phyloP scores from a whole-genome alignment of 768 basidiomycete genomes.

The Hydnomerulius pinastri region DNA sequence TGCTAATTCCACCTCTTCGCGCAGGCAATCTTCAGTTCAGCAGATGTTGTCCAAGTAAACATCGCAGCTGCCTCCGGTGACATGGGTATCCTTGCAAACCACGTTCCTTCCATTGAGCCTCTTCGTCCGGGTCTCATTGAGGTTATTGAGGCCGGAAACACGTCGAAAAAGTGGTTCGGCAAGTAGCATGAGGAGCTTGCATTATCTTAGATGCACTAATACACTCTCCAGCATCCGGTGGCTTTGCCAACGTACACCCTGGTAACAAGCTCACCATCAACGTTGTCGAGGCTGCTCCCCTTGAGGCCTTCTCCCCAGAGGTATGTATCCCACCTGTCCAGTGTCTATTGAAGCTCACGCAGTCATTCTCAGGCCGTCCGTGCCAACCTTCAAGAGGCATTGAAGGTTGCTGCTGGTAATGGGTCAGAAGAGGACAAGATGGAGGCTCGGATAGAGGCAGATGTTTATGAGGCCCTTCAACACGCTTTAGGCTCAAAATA shows the following conservation, averaged over 20 bases:
- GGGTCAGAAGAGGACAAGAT: constrained; percentile 93
- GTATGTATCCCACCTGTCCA: constrained; percentile 44
- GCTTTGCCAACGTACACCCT: constrained; percentile 97
- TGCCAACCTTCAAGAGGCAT: constrained; percentile 84
- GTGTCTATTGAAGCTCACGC: constrained; percentile 6
- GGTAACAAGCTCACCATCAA: constrained; percentile 97
- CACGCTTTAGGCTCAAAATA: constrained; percentile 67
- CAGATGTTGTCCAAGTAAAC: constrained; percentile 96
- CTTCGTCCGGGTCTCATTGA: constrained; percentile 94
- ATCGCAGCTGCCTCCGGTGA: constrained; percentile 92
- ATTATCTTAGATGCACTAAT: constrained; percentile 4
- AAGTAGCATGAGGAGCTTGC: constrained; percentile 32
- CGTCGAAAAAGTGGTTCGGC: constrained; percentile 98
- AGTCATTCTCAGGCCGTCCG: constrained; percentile 76
- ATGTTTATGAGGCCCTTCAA: constrained; percentile 95
- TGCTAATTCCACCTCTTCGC: constrained; percentile 11
- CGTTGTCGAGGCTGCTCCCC: constrained; percentile 91
- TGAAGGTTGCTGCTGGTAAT: constrained; percentile 75
- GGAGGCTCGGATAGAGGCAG: constrained; percentile 92
- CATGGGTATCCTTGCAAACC: constrained; percentile 99
- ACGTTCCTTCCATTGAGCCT: constrained; percentile 96
- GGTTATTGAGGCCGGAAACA: constrained; percentile 78
- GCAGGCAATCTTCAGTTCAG: constrained; percentile 87
- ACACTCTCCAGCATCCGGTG: constrained; percentile 76
- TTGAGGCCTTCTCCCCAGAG: constrained; percentile 89